A percentile compares a stretch with the other conserved stretches of the same genome.
Evolutionary conservation across 805 yeast genomes (phyloP).

Genomic region (Candida easanensis): DNA sequence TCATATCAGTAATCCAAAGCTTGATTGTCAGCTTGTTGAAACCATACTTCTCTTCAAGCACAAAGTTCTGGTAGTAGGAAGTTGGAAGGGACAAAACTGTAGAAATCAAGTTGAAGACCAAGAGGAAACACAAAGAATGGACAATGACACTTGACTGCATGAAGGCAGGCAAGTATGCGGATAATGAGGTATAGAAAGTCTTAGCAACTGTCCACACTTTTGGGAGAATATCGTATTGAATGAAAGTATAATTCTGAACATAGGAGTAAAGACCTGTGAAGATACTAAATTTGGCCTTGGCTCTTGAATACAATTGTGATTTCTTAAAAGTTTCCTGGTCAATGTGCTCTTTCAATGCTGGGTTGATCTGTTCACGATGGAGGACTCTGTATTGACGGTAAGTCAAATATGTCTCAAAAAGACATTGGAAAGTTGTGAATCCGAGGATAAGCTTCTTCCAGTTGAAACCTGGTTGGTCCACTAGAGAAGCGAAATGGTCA

Average conservation of each 20-base stretch:
- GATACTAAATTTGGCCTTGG: slow-evolving; percentile 71
- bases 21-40: slow-evolving; percentile 80
- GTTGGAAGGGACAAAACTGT: slow-evolving; percentile 63
- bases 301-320: slow-evolving; percentile 73
- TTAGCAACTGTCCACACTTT: slow-evolving; percentile 54
- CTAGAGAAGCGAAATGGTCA: slow-evolving; percentile 41
- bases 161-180: slow-evolving; percentile 28
- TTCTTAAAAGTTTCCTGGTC: slow-evolving; percentile 71
- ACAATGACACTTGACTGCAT: slow-evolving; percentile 57
- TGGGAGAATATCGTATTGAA: slow-evolving; percentile 65
- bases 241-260: slow-evolving; percentile 52
- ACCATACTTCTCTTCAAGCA: slow-evolving; percentile 88
- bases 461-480: slow-evolving; percentile 67
- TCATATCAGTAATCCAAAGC: slow-evolving; percentile 69
- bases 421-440: slow-evolving; percentile 69
- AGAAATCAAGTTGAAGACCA: slow-evolving; percentile 47
- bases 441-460: slow-evolving; percentile 81
- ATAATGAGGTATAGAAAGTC: slow-evolving; percentile 27
- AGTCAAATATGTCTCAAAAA: slow-evolving; percentile 70
- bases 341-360: slow-evolving; percentile 62
- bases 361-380: slow-evolving; percentile 58
- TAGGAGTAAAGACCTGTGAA: slow-evolving; percentile 50
- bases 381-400: slow-evolving; percentile 75
- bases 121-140: slow-evolving; percentile 66
- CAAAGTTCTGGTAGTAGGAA: slow-evolving; percentile 75